Conservation (phyloP, 495 filamentous ascomycete species). For the Lasiosphaeria miniovina region DNA sequence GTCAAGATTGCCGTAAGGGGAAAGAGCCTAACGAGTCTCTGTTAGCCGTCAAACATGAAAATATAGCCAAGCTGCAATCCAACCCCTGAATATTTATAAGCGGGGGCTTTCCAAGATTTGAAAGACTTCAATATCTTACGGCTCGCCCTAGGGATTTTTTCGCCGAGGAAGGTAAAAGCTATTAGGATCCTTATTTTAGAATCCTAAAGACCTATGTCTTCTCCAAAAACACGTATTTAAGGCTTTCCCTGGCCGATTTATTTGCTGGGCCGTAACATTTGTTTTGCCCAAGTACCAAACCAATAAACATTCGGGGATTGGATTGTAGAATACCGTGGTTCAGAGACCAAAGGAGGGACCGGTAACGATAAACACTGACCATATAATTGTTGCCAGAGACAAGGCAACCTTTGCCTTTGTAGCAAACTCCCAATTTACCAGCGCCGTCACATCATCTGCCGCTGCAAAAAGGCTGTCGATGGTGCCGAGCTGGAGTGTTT, state of each 20-base stretch:
- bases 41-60: not conserved
- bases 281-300: too few species aligned
- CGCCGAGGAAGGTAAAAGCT: too few species aligned
- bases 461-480: slow-evolving; percentile 37
- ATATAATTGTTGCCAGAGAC: slow-evolving; percentile 30
- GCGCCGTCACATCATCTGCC: slow-evolving; percentile 27
- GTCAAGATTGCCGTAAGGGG: slow-evolving; percentile 30
- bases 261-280: too few species aligned
- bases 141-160: too few species aligned
- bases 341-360: not conserved
- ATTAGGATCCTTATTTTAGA: not conserved
- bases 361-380: slow-evolving; percentile 16
- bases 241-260: not conserved
- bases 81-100: too few species aligned
- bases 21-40: slow-evolving; percentile 20
- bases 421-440: slow-evolving; percentile 32
- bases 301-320: too few species aligned
- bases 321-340: too few species aligned
- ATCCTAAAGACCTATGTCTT: not conserved
- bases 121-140: too few species aligned
- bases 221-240: not conserved
- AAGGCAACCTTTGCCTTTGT: slow-evolving; percentile 32
- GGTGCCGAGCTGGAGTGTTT: slow-evolving; percentile 22
- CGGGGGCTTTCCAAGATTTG: too few species aligned
- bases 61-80: too few species aligned